These are phyloP conservation scores for Herpotrichia juniperi DNA, from an alignment of 2,329 filamentous ascomycete genomes.

Conservation along the genomic window DNA sequence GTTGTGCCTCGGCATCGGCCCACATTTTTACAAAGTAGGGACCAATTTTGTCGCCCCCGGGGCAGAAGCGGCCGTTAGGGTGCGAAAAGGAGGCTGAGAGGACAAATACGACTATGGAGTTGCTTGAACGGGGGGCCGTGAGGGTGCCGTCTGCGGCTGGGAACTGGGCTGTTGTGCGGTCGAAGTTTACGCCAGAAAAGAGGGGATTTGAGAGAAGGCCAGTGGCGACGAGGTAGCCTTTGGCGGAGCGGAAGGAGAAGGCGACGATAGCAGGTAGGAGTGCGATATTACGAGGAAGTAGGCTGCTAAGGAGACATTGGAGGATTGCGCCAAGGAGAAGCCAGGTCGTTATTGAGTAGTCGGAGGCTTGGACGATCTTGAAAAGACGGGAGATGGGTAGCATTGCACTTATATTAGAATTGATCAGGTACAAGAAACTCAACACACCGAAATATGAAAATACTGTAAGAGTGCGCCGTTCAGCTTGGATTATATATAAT, in stretches of 20 bases:
- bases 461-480: no score
- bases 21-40: slow-evolving; percentile 18
- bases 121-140: not conserved
- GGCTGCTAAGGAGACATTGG: slow-evolving; percentile 7
- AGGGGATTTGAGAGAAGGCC: slow-evolving; percentile 9
- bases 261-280: slow-evolving; percentile 10
- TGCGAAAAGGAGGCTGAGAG: slow-evolving; percentile 11
- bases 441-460: no score
- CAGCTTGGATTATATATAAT: no score
- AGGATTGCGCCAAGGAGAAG: slow-evolving; percentile 12
- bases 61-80: slow-evolving; percentile 15
- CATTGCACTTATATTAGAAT: no score
- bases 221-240: slow-evolving; percentile 12
- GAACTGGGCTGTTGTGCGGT: slow-evolving; percentile 10
- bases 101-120: slow-evolving; percentile 15
- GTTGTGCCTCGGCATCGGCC: slow-evolving; percentile 12
- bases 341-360: slow-evolving; percentile 17
- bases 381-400: no score
- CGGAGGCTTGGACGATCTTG: slow-evolving; percentile 2
- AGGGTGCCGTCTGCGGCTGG: slow-evolving; percentile 4
- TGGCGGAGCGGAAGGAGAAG: slow-evolving; percentile 10
- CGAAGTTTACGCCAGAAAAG: slow-evolving; percentile 2
- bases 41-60: slow-evolving; percentile 4
- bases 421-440: no score
- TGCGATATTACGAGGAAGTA: slow-evolving; percentile 13